Base-by-base conservation (phyloP, 2,329 filamentous ascomycete genomes). In the Fusarium burgessii region DNA sequence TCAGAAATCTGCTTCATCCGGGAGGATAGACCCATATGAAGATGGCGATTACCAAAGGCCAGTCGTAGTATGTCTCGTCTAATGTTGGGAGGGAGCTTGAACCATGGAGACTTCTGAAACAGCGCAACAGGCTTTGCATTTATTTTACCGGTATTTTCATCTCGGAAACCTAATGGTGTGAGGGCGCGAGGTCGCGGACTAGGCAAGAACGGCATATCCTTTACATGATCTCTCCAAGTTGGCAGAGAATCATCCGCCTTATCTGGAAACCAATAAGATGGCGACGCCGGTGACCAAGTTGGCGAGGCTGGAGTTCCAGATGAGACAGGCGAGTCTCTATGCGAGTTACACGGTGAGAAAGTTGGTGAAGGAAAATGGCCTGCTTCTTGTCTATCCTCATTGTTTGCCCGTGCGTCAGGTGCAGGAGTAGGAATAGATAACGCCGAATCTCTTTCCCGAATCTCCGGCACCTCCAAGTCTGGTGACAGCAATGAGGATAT, bases 81-180 rank as follows among this genome's bases (percentile, higher is more conserved):
- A 1, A 66, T 15, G 5, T 41, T 10, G 2, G 63, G 27, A 7
- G 61, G 63, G 1, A 60, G 10, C 0, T n/a, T 60, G 12, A 66
- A 66, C 63, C 63, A 66, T 3, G 29, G 7, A 2, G 40, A 66
- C 7, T 6, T 38, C 14, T 66, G 61, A 2, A 29, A n/a, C 3
- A 46, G 14, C 5, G 29, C 3, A 27, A 32, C 1, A 1, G 63
- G n/a, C 2, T 27, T 6, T 11, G 32, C 6, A 6, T 25, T 2
- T 12, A 27, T 9, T 2, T 40, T 18, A 9, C 25, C 6, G 5
- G 29, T 6, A 17, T 49, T 25, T 5, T 18, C 13, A 13, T 65
- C 43, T 6, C 12, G 43, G 7, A 45, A 58, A 0, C 43, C 62
- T 18, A 7, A 11, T 0, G 52, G 61, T 1, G 52, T 66, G 1